Evolutionary conservation across 139 green algal genomes (phyloP), one percentile per base, ranked within the genome.

Genomic region (Micractinium sp.): DNA sequence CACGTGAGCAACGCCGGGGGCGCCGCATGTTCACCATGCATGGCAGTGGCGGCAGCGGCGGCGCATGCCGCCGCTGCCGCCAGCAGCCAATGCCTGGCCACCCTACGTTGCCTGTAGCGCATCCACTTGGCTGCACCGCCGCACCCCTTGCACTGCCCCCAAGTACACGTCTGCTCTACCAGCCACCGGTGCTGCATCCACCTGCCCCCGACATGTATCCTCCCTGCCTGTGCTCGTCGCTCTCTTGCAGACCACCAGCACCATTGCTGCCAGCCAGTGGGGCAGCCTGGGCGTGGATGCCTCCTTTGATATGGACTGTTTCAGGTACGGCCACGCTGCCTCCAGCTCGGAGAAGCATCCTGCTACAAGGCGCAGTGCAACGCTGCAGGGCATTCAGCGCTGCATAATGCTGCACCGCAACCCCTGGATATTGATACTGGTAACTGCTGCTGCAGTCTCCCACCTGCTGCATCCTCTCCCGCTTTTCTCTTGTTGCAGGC

Each of bases 241-340:
- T 0, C 4, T 16, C 0, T 16, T 14, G 82, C 94, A 98, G 95
- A 95, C 95, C 14, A 91, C 86, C 61, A 98, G 94, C 16, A 87
- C 88, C 15, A 96, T 94, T 0, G 93, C 94, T 13, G 94, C 95
- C 20, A 94, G 93, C 61, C 83, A 93, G 33, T 98, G 96, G 82
- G 85, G 90, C 74, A 88, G 95, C 4, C 47, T 97, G 41, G 96
- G 95, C 27, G 87, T 98, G 35, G 95, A 98, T 92, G 96, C 97
- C 85, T 90, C 89, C 23, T 97, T 97, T 92, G 86, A 95, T 66
- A 82, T 97, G 27, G 89, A 93, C 0, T 63, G 91, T 3, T 99
- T 98, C 88, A 95, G 47, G 47, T 56, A 56, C 47, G 47, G 9
- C 47, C 47, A 16, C 9, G 47, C 47, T 16, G 47, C 47, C 9